phyloP scores from a whole-genome alignment of 2,329 filamentous ascomycete species.

The Diaporthe destruens region DNA sequence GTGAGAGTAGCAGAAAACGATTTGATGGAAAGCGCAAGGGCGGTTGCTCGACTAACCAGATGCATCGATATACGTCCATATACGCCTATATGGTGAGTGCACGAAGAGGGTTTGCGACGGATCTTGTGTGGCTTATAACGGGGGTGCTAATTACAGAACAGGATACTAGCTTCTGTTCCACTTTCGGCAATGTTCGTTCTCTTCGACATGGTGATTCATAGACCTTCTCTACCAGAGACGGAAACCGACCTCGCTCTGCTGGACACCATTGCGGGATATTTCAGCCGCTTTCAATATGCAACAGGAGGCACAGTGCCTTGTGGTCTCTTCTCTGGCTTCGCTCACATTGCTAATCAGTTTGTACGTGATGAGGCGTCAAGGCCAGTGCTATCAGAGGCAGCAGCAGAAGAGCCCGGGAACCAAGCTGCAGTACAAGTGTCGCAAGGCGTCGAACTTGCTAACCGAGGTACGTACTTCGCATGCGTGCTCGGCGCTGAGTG shows the following conservation, averaged over 20 bases:
- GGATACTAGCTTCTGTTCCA: not conserved
- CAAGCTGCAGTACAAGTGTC: not conserved
- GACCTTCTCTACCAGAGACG: not conserved
- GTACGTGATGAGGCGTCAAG: not conserved
- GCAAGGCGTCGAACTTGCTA: not conserved
- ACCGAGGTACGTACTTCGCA: not conserved
- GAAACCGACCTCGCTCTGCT: not conserved
- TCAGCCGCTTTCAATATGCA: not conserved
- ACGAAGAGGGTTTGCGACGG: not conserved
- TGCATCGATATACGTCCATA: constrained; percentile 14
- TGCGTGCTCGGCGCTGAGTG: not conserved
- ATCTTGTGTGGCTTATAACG: too few relatives aligned
- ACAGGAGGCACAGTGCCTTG: not conserved
- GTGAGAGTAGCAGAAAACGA: not conserved
- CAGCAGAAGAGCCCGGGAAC: not conserved
- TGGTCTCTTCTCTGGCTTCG: constrained; percentile 7
- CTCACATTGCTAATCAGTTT: constrained; percentile 13
- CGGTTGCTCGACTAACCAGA: not conserved
- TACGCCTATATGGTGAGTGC: not conserved
- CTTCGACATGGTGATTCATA: constrained; percentile 1
- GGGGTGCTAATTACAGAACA: not conserved
- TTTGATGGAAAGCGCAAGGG: constrained; percentile 1
- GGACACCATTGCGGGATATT: constrained; percentile 3
- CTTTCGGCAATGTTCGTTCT: constrained; percentile 19
- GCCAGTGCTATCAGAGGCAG: not conserved